Percentiles rank a stretch among this genome's conserved stretches.
Evolutionary conservation across 2,329 filamentous ascomycete genomes (phyloP).

Genomic region (Penicillium fuscoglaucum): DNA sequence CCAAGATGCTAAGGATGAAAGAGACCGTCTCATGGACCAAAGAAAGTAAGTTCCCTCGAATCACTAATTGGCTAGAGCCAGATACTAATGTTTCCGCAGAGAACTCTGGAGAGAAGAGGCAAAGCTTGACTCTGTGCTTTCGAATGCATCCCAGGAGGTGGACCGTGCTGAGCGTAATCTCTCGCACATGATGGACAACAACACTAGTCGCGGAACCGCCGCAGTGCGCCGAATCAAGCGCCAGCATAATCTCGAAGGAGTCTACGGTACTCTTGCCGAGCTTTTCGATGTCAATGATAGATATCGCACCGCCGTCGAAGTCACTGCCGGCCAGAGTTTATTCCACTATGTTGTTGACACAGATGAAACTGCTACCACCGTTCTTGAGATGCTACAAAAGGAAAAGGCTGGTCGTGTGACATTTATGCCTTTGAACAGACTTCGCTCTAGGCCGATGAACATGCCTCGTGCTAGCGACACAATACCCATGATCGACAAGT

Average conservation of each 20-base stretch:
- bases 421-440: constrained; percentile 86
- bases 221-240: constrained; percentile 80
- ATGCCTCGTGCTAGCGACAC: constrained; percentile 85
- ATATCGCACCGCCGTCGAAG: constrained; percentile 87
- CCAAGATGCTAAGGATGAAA: constrained; percentile 72
- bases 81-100: constrained; percentile 27
- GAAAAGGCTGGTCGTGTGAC: constrained; percentile 84
- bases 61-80: neutral
- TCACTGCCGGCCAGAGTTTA: constrained; percentile 85
- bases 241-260: constrained; percentile 76
- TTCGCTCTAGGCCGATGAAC: constrained; percentile 69
- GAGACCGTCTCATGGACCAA: constrained; percentile 80
- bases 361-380: constrained; percentile 77
- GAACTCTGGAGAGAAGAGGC: constrained; percentile 86
- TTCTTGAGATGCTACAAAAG: constrained; percentile 76
- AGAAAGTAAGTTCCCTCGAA: constrained; percentile 59
- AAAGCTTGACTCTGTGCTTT: constrained; percentile 74
- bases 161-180: constrained; percentile 75
- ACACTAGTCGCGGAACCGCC: constrained; percentile 82
- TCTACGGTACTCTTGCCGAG: constrained; percentile 90
- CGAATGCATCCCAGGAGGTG: constrained; percentile 73
- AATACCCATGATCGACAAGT: constrained; percentile 80
- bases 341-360: constrained; percentile 97
- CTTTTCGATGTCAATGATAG: constrained; percentile 82
- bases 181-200: constrained; percentile 83